These are phyloP conservation scores for Galeopsis tetrahit DNA, from an alignment of 257 asterid species.

Conservation along the genomic window DNA sequence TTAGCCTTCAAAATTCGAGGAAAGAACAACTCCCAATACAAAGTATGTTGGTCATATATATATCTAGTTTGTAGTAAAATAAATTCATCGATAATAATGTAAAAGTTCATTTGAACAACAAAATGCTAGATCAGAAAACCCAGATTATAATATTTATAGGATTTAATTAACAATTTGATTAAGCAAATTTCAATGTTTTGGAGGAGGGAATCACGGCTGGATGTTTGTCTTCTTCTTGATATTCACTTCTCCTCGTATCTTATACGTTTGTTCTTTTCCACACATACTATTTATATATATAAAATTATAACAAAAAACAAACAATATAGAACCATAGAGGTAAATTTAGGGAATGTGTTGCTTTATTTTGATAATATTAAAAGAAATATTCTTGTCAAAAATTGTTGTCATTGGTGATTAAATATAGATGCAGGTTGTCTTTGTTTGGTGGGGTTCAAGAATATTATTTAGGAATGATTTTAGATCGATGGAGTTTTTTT, in stretches of 20 bases:
- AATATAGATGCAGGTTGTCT: too few species aligned
- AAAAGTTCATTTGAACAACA: slow-evolving; percentile 32
- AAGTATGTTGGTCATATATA: slow-evolving; percentile 81
- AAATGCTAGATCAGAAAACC: slow-evolving; percentile 33
- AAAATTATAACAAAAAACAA: too few species aligned
- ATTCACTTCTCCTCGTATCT: slow-evolving; percentile 35
- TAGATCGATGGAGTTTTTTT: too few species aligned
- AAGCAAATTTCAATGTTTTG: slow-evolving; percentile 38
- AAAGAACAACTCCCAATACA: slow-evolving; percentile 41
- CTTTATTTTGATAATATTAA: background rate
- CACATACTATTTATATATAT: background rate
- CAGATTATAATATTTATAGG: background rate
- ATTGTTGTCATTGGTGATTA: too few species aligned
- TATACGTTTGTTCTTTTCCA: slow-evolving; percentile 32
- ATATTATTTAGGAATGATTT: too few species aligned
- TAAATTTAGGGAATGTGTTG: too few species aligned
- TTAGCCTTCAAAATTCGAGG: slow-evolving; percentile 34
- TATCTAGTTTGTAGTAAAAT: slow-evolving; percentile 29
- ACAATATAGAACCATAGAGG: too few species aligned
- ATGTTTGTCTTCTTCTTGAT: slow-evolving; percentile 60
- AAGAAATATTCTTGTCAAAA: too few species aligned
- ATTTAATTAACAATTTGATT: slow-evolving; percentile 12
- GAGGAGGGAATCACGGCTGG: slow-evolving; percentile 77
- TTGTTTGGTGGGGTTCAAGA: too few species aligned
- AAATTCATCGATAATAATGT: slow-evolving; percentile 25